Evolutionary conservation across 192 early-diverging fungal species (phyloP), one percentile per base, ranked within the genome.

Genomic region (Rhizophagus sp.): DNA sequence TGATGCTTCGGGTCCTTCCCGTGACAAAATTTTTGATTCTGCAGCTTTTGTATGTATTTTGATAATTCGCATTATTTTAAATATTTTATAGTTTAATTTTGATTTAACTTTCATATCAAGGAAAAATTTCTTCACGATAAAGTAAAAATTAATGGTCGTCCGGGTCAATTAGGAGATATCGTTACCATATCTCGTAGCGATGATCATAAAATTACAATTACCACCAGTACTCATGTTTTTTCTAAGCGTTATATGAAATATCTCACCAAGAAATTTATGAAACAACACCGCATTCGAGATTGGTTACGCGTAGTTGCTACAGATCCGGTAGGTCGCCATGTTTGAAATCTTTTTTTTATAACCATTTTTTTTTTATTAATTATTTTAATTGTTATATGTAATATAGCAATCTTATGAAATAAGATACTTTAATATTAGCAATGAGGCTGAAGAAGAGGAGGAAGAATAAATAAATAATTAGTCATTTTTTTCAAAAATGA

Each of bases 231-330:
- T 78, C 88, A 87, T 76, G 88, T 89, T 76, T 95, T 98, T 89
- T 93, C 97, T 85, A 99, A 99, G 94, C 94, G 97, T 82, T 99
- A 99, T 94, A 87, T 98, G 88, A 99, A 99, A 95, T 99, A 99
- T 94, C 93, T 99, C 74, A 95, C 98, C 90, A 99, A 99, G 95
- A 97, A 97, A 93, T 99, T 96, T 95, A 90, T 99, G 88, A 99
- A 99, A 96, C 97, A 99, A 95, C 89, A 98, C 92, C 91, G 94
- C 86, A 94, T 99, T 89, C 93, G 96, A 85, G 98, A 99, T 91
- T 98, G 94, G 93, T 89, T 99, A 84, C 97, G 98, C 88, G 98
- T 98, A 84, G 90, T 98, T 86, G 89, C 95, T 83, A 87, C 90
- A 81, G 84, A 87, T 91, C 96, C 96, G 93, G 85, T 79, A 71